These are phyloP conservation scores for Rheum nobile DNA, from an alignment of 148 eudicot species.

Conservation along the genomic window DNA sequence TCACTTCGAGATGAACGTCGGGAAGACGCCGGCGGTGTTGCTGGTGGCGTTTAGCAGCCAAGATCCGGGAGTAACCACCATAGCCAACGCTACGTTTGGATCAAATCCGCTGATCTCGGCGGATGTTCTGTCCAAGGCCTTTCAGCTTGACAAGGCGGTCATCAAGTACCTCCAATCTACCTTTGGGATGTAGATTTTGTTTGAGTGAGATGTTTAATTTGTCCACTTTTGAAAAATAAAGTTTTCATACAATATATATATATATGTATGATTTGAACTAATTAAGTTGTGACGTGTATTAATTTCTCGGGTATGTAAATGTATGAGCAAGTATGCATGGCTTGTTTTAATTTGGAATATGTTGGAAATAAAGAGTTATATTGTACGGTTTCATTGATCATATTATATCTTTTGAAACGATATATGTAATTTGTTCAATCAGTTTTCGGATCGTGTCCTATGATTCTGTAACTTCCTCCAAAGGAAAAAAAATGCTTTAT, in stretches of 20 bases:
- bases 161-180: background rate
- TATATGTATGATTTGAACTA: too few species aligned
- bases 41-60: constrained; percentile 14
- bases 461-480: too few species aligned
- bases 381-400: background rate
- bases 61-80: constrained; percentile 16
- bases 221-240: background rate
- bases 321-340: background rate
- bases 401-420: background rate
- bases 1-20: constrained; percentile 19
- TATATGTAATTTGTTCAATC: too few species aligned
- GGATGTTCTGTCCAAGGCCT: constrained; percentile 16
- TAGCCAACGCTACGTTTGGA: constrained; percentile 16
- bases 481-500: too few species aligned
- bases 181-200: background rate
- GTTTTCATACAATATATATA: background rate
- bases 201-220: background rate
- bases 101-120: constrained; percentile 9
- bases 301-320: too few species aligned
- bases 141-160: constrained; percentile 9
- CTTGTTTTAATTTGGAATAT: background rate
- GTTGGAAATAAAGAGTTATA: background rate
- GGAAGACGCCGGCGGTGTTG: constrained; percentile 6
- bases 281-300: too few species aligned
- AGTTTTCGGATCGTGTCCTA: too few species aligned